Evolutionary conservation across 306 rosid genomes (phyloP).

Genomic region (Medicago truncatula): DNA sequence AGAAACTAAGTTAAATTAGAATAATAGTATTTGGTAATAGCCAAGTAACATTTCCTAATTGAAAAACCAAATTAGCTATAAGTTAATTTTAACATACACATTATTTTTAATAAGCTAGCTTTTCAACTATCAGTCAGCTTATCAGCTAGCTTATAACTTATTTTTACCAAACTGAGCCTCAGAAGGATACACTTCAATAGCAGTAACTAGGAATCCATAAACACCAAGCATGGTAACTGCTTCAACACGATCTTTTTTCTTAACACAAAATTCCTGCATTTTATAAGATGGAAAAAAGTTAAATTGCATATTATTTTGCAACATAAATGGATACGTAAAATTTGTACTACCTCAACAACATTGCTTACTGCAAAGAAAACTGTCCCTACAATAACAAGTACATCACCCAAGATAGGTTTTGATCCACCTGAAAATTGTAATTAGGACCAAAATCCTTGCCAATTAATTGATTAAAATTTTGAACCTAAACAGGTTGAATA

Average conservation of each 20-base stretch:
- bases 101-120: too few relatives aligned
- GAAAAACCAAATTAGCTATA: too few relatives aligned
- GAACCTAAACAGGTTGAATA: not conserved
- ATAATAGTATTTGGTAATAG: not conserved
- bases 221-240: slow-evolving; percentile 65
- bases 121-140: too few relatives aligned
- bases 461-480: not conserved
- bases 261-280: slow-evolving; percentile 72
- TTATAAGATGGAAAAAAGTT: too few relatives aligned
- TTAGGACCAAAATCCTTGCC: not conserved
- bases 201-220: slow-evolving; percentile 58
- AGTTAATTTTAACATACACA: too few relatives aligned
- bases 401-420: slow-evolving; percentile 65
- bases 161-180: too few relatives aligned
- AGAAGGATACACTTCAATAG: slow-evolving; percentile 66
- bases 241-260: slow-evolving; percentile 67
- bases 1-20: not conserved
- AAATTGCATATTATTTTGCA: too few relatives aligned
- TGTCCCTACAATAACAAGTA: slow-evolving; percentile 67
- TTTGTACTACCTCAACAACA: slow-evolving; percentile 65
- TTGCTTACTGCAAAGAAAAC: slow-evolving; percentile 70
- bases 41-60: too few relatives aligned
- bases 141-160: too few relatives aligned
- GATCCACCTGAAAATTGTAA: slow-evolving; percentile 56
- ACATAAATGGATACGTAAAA: not conserved